Percentiles rank a stretch among this genome's conserved stretches.
These are phyloP conservation scores for Leccinum incarnatum DNA, from an alignment of 768 basidiomycete genomes.

Conservation along the genomic window DNA sequence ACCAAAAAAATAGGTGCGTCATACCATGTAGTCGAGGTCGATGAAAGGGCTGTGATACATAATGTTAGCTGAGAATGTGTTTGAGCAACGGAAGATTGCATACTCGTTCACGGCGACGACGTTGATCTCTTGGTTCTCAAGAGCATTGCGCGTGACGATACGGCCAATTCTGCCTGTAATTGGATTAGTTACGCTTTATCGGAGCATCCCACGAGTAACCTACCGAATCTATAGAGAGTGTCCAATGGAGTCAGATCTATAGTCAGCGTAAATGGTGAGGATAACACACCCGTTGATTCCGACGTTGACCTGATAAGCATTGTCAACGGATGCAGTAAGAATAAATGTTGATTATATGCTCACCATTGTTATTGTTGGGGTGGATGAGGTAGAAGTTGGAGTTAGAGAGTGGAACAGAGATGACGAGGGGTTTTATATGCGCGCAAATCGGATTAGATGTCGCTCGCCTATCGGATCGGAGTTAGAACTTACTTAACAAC, in stretches of 20 bases:
- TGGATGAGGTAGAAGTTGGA: conserved; percentile 6
- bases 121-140: conserved; percentile 69
- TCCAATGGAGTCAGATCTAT: conserved; percentile 13
- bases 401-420: conserved; percentile 1
- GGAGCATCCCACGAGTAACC: conserved; percentile 24
- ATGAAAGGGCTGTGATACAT: conserved; percentile 81
- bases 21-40: conserved; percentile 92
- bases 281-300: conserved; percentile 89
- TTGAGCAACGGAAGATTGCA: conserved; percentile 29
- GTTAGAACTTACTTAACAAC: conserved; percentile 14
- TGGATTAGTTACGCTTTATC: conserved; percentile 10
- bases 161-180: conserved; percentile 93
- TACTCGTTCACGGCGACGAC: conserved; percentile 95
- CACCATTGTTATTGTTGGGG: conserved; percentile 25
- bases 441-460: neutral
- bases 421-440: conserved; percentile 27
- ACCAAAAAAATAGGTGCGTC: conserved; percentile 12
- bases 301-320: conserved; percentile 61
- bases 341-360: neutral
- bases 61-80: conserved; percentile 4
- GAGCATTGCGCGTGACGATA: conserved; percentile 94
- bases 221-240: conserved; percentile 62
- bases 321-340: conserved; percentile 3
- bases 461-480: conserved; percentile 23
- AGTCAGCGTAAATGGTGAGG: conserved; percentile 1